Base-by-base conservation (phyloP, 2,329 filamentous ascomycete species). In the Pyrenophora teres region DNA sequence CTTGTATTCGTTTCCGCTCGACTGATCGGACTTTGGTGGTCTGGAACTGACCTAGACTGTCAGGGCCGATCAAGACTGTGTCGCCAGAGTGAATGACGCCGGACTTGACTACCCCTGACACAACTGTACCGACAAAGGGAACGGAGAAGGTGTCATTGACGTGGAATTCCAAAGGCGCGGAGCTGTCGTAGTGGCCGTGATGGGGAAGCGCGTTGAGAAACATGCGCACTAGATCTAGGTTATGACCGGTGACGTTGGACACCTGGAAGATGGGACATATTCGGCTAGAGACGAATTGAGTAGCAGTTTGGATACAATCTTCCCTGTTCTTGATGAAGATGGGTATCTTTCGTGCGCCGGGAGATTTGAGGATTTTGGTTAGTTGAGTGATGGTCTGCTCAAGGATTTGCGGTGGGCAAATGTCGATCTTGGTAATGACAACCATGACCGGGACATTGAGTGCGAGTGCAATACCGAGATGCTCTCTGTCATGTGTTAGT, bases 111-210 rank as follows among this genome's bases (percentile, higher is more conserved):
- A 99, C 92, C 0, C 94, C 94, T 31, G 90, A 94, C 1, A 99
- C 92, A 0, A 99, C 94, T 0, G 94, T 99, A 10, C 94, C 94
- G 0, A 96, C 92, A 73, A 96, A 96, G 2, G 94, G 94, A 4
- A 99, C 94, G 0, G 92, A 97, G 80, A 97, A 99, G 0, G 91
- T 97, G 71, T 99, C 94, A 69, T 97, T 99, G 59, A 99, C 84
- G 54, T 96, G 87, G 63, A 97, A 97, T 70, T 97, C 94, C 60
- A 97, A 95, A 0, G 92, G 87, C 0, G 90, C 69, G 40, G 90
- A 87, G 15, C 87, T 81, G 70, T 97, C 90, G 72, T 97, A 97
- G 55, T 93, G 89, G 42, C 93, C 93, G 63, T 97, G 90, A 63
- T 96, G 92, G 1, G 94, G 94, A 3, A 99, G 81, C 55, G 97